Percentiles rank a stretch among this genome's conserved stretches.
Conservation (phyloP, 2,329 filamentous ascomycete species). For the Colletotrichum chrysophilum region DNA sequence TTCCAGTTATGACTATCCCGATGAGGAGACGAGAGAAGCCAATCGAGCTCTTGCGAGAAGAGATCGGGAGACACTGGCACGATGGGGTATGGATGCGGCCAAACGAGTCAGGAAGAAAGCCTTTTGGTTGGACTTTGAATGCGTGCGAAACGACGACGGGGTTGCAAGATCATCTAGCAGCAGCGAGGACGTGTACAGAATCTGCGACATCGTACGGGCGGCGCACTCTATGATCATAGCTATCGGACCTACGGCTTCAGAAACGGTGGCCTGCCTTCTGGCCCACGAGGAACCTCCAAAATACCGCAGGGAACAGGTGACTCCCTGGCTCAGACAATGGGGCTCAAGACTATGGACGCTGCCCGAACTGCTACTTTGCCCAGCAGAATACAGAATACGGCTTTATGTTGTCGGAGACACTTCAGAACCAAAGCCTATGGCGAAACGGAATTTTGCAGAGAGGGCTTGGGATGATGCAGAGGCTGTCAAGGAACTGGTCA, state of each 20-base stretch:
- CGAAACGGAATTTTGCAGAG: background rate
- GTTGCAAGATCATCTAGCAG: background rate
- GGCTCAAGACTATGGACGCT: background rate
- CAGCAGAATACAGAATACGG: background rate
- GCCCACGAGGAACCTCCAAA: accelerated
- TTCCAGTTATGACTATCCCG: accelerated
- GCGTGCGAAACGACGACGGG: background rate
- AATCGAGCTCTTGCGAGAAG: accelerated
- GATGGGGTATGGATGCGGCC: background rate
- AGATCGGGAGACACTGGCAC: background rate
- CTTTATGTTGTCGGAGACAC: background rate
- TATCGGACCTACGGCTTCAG: background rate
- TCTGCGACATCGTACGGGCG: background rate
- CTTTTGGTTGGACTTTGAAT: background rate
- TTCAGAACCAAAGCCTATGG: background rate
- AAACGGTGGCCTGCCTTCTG: background rate
- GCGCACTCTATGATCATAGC: background rate
- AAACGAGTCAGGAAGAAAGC: background rate
- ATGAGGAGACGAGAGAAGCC: background rate
- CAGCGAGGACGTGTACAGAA: background rate
- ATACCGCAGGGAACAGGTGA: background rate
- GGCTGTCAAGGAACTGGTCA: background rate
- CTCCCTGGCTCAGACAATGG: background rate
- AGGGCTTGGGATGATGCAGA: background rate
- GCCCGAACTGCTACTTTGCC: background rate